Conservation (phyloP, 1,284 basidiomycete species). For the Pholiota adiposa region DNA sequence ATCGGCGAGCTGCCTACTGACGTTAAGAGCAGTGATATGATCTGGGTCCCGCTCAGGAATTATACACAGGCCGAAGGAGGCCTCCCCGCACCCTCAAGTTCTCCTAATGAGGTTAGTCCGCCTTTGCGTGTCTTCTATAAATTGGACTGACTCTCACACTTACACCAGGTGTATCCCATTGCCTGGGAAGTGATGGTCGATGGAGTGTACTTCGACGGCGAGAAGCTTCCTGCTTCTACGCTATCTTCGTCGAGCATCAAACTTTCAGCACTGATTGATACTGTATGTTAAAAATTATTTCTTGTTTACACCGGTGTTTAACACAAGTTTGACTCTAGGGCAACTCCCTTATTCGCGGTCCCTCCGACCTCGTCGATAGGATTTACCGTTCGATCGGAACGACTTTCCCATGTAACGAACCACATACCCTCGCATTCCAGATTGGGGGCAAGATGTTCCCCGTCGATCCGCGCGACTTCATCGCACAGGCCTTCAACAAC, state of each 20-base stretch:
- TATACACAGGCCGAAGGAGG: conserved; percentile 49
- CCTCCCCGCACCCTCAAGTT: conserved; percentile 43
- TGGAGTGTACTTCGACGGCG: conserved; percentile 58
- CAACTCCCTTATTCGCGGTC: conserved; percentile 61
- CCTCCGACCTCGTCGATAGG: conserved; percentile 48
- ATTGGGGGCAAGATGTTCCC: conserved; percentile 67
- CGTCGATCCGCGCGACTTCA: conserved; percentile 69
- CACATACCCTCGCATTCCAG: conserved; percentile 61
- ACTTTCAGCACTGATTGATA: conserved; percentile 58
- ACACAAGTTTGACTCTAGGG: conserved; percentile 35
- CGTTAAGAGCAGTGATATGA: conserved; percentile 44
- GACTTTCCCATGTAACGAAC: conserved; percentile 40
- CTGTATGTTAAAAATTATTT: conserved; percentile 35
- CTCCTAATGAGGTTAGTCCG: conserved; percentile 50
- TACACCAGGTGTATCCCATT: conserved; percentile 42
- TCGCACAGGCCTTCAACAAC: conserved; percentile 40
- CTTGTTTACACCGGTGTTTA: background rate
- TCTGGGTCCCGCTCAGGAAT: conserved; percentile 53
- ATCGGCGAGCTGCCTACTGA: conserved; percentile 54
- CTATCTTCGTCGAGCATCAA: conserved; percentile 38
- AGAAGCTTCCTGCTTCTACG: conserved; percentile 47
- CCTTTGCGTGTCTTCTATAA: conserved; percentile 4
- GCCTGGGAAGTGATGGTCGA: conserved; percentile 65
- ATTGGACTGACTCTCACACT: too few species aligned
- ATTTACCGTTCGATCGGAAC: conserved; percentile 44